These are phyloP conservation scores for Pezicula carpinea DNA, from an alignment of 2,329 filamentous ascomycete species.

Conservation along the genomic window DNA sequence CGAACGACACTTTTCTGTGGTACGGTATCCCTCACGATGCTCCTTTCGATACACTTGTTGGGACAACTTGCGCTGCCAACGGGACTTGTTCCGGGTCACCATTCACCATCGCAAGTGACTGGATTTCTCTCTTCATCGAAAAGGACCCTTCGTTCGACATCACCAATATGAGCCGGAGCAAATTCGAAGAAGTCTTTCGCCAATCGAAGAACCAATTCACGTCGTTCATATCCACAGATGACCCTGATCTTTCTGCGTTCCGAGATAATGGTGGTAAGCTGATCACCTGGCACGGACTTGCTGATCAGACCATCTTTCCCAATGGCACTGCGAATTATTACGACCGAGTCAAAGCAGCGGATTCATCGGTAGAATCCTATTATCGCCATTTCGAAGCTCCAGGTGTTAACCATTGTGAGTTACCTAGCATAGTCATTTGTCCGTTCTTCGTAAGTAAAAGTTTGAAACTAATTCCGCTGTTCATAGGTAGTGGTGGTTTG, in stretches of 20 bases:
- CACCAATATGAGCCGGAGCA: neutral
- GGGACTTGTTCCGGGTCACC: slow-evolving; percentile 17
- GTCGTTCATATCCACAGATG: slow-evolving; percentile 7
- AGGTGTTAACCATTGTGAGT: slow-evolving; percentile 28
- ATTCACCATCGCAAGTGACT: slow-evolving; percentile 28
- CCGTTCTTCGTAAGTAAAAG: too few species aligned
- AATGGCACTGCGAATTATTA: slow-evolving; percentile 28
- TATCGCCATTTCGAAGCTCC: slow-evolving; percentile 29
- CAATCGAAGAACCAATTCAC: slow-evolving; percentile 21
- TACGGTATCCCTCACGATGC: slow-evolving; percentile 5
- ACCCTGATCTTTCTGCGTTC: slow-evolving; percentile 4
- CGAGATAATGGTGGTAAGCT: slow-evolving; percentile 10
- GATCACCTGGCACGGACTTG: slow-evolving; percentile 12
- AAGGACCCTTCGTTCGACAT: slow-evolving; percentile 28
- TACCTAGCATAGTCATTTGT: too few species aligned
- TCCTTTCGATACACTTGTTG: neutral
- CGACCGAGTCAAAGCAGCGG: slow-evolving; percentile 10
- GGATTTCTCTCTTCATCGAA: slow-evolving; percentile 30
- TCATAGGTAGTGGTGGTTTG: too few species aligned
- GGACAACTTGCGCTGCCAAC: neutral
- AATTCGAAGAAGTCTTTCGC: slow-evolving; percentile 5
- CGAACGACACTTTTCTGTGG: slow-evolving; percentile 7
- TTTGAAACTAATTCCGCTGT: too few species aligned
- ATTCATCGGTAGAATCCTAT: slow-evolving; percentile 22
- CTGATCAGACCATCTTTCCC: slow-evolving; percentile 29